These are phyloP conservation scores for Angophora floribunda DNA, from an alignment of 345 rosid species.

Conservation along the genomic window DNA sequence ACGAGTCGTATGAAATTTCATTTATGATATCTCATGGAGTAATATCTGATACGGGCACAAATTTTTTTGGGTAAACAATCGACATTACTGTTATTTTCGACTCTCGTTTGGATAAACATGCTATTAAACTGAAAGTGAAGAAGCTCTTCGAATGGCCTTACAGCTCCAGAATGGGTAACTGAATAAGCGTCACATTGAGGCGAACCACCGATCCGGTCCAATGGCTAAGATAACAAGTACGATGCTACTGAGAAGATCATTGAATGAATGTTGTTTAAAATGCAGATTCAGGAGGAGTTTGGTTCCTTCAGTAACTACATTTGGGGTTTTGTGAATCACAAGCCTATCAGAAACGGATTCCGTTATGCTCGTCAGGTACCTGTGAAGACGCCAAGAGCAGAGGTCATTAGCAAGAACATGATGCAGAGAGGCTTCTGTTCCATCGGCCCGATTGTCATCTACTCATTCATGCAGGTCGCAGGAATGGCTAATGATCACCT, in stretches of 20 bases:
- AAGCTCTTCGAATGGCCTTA: neutral
- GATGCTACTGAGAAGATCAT: neutral
- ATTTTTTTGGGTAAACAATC: neutral
- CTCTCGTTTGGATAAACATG: neutral
- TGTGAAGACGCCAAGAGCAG: conserved; percentile 83
- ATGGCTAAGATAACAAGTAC: neutral
- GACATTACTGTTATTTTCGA: neutral
- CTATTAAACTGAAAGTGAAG: neutral
- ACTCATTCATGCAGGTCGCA: conserved; percentile 82
- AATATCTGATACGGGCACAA: neutral
- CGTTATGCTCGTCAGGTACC: conserved; percentile 79
- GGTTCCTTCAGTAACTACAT: conserved; percentile 76
- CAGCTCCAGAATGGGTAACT: neutral
- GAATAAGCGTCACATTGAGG: neutral
- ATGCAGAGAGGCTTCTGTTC: conserved; percentile 90
- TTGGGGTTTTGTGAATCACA: conserved; percentile 70
- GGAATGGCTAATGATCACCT: conserved; percentile 86
- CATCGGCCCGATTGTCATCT: conserved; percentile 81
- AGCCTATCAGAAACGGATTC: conserved; percentile 52
- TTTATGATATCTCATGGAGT: neutral
- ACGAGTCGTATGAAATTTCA: neutral
- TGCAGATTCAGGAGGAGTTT: conserved; percentile 75
- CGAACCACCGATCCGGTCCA: neutral
- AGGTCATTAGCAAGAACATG: conserved; percentile 76
- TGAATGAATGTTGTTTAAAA: neutral